Evolutionary conservation across 148 eudicot species (phyloP), one percentile per base, ranked within the genome.

Genomic region (Selenicereus undatus): DNA sequence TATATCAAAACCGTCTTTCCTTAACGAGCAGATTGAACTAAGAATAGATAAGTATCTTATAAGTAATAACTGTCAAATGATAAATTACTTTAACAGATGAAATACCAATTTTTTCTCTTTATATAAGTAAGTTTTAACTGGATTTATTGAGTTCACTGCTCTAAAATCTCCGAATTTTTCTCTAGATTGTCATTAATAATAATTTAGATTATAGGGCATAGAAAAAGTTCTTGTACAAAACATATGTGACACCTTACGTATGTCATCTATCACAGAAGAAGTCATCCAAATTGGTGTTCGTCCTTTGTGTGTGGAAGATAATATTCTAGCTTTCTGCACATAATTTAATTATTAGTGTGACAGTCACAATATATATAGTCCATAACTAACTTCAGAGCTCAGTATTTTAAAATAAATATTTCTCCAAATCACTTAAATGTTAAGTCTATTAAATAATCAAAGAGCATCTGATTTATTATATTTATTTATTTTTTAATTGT

Each of bases 331-430:
- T 66, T 65, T 27, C 11, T 66, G 71, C 71, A 66, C 11, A 66
- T n/a, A 62, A 3, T 66, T 66, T 64, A n/a, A 22, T 22, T 26
- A 66, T 27, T n/a, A 18, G 17, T 66, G 17, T 66, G 71, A 27
- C 71, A 26, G 35, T 48, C 52, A 24, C 16, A 66, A 24, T 24
- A 66, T 66, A 32, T 27, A 65, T 26, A 51, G 32, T 70, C 80
- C 80, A 76, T 81, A 76, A 81, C 83, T 81, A 81, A 74, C 73
- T 81, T 32, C 64, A 64, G 43, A 74, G 51, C 52, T 69, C 68
- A 30, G 50, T 21, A 58, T 71, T 62, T 74, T 66, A 1, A 5
- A 75, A 51, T 65, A 45, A 29, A 42, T 50, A 29, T 22, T 48
- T 39, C 3, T 32, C 1, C 5, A 1, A 3, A 14, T 69, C 72